A percentile compares a stretch with the other conserved stretches of the same genome.
Conservation (phyloP, 2,329 filamentous ascomycete species). For the Rhytidhysteron rufulum region DNA sequence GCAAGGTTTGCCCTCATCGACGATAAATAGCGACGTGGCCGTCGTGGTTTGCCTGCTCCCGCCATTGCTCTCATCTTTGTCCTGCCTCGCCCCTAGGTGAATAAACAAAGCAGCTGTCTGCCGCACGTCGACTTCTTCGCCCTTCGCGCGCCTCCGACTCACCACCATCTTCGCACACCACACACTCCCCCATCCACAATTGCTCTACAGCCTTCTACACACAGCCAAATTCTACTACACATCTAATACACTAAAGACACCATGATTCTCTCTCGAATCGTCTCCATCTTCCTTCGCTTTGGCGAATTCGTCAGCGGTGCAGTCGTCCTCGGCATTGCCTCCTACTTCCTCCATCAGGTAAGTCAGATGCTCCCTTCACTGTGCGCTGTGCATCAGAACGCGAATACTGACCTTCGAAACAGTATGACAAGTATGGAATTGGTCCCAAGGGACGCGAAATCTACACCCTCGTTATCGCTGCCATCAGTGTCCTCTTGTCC, state of each 20-base stretch:
- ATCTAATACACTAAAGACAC: not conserved
- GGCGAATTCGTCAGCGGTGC: slow-evolving; percentile 66
- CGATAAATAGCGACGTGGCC: not conserved
- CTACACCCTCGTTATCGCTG: slow-evolving; percentile 70
- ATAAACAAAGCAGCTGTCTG: not conserved
- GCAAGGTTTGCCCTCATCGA: not conserved
- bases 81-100: no score
- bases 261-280: slow-evolving; percentile 49
- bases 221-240: not conserved
- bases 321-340: slow-evolving; percentile 66
- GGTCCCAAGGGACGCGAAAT: slow-evolving; percentile 65
- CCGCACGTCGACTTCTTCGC: not conserved
- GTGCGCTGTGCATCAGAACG: no score
- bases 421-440: slow-evolving; percentile 37
- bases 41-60: not conserved
- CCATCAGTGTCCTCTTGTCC: slow-evolving; percentile 63
- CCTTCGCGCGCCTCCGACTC: not conserved
- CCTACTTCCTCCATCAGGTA: slow-evolving; percentile 62
- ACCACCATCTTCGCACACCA: not conserved
- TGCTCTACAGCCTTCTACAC: not conserved
- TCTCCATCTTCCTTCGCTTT: slow-evolving; percentile 57
- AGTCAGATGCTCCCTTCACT: no score
- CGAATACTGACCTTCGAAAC: no score
- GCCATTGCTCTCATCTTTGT: no score
- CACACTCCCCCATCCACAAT: slow-evolving; percentile 1